phyloP scores from a whole-genome alignment of 2,329 filamentous ascomycete species.

The Ophiostoma triangulosporum region DNA sequence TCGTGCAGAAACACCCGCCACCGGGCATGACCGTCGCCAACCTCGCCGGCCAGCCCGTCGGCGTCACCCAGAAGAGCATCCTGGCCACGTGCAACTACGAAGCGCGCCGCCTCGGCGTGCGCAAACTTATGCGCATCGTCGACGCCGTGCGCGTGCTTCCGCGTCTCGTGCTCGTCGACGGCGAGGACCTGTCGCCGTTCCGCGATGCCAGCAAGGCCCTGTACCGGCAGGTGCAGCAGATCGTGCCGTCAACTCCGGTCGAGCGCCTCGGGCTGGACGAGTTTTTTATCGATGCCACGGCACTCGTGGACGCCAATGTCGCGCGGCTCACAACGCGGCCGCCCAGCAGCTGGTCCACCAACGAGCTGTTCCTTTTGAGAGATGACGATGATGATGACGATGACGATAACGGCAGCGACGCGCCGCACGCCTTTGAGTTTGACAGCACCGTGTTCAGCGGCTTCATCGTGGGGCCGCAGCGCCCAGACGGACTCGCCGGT shows the following conservation, averaged over 20 bases:
- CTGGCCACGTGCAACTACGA: constrained; percentile 91
- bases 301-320: constrained; percentile 73
- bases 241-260: constrained; percentile 41
- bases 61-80: constrained; percentile 87
- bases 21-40: not conserved
- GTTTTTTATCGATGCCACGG: constrained; percentile 72
- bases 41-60: constrained; percentile 60
- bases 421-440: constrained; percentile 55
- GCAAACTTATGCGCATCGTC: constrained; percentile 73
- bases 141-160: constrained; percentile 73
- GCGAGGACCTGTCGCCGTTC: constrained; percentile 76
- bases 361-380: constrained; percentile 61
- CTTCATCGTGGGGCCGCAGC: constrained; percentile 26
- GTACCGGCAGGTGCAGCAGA: constrained; percentile 52
- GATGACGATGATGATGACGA: constrained; percentile 53
- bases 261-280: constrained; percentile 88
- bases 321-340: constrained; percentile 34
- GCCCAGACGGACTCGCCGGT: not conserved
- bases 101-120: constrained; percentile 57
- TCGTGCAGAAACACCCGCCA: constrained; percentile 62
- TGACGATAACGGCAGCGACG: constrained; percentile 36
- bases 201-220: constrained; percentile 74
- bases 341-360: not conserved
- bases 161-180: constrained; percentile 71
- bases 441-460: constrained; percentile 59